Percentiles rank a stretch among this genome's conserved stretches.
These are phyloP conservation scores for Aspergillus saccharolyticus DNA, from an alignment of 495 filamentous ascomycete genomes.

Conservation along the genomic window DNA sequence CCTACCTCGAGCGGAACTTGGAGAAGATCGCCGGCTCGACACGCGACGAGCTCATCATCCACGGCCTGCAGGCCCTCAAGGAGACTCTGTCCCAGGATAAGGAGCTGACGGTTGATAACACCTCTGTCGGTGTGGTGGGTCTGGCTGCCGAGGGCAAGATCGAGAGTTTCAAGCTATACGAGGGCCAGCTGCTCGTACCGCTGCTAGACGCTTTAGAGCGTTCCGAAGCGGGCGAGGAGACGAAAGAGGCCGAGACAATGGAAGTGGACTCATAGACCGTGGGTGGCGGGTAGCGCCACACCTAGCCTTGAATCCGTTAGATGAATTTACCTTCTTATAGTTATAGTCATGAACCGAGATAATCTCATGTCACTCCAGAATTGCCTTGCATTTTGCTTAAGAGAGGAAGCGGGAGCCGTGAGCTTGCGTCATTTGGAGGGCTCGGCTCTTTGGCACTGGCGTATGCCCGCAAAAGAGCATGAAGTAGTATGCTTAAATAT, in stretches of 20 bases:
- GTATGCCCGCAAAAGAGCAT: too few relatives aligned
- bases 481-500: too few relatives aligned
- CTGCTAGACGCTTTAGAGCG: slow-evolving; percentile 64
- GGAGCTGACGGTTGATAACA: slow-evolving; percentile 94
- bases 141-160: slow-evolving; percentile 50
- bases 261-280: slow-evolving; percentile 69
- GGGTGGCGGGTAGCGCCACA: neutral
- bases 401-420: neutral
- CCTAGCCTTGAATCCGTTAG: neutral
- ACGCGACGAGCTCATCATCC: slow-evolving; percentile 81
- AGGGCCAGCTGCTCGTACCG: slow-evolving; percentile 74
- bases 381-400: neutral
- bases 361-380: neutral
- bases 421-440: neutral
- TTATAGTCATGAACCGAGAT: slow-evolving; percentile 4
- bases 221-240: slow-evolving; percentile 59
- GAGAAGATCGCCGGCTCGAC: slow-evolving; percentile 68
- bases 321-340: neutral
- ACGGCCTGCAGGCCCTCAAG: slow-evolving; percentile 88
- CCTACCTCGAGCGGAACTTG: slow-evolving; percentile 88
- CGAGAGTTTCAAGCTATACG: slow-evolving; percentile 87
- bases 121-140: slow-evolving; percentile 81
- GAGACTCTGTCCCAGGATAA: slow-evolving; percentile 95
- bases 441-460: slow-evolving; percentile 1
- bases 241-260: slow-evolving; percentile 64